phyloP scores from a whole-genome alignment of 208 protist species.

The Acanthamoeba castellanii region DNA sequence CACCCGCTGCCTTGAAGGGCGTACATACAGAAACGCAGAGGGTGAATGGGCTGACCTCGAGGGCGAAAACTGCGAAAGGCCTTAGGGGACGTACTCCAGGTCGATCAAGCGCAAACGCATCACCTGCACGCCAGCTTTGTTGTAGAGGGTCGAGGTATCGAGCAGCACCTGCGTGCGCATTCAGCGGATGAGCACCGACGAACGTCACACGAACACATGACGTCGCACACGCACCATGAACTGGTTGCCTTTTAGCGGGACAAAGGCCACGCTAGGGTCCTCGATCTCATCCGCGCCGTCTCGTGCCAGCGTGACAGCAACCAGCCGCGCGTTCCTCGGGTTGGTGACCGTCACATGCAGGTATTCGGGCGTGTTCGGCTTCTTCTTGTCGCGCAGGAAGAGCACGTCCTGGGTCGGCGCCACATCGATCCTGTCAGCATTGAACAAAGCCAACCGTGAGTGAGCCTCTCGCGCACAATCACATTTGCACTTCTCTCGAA shows the following conservation, averaged over 20 bases:
- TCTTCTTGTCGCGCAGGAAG: conserved; percentile 17
- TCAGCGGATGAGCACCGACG: background rate
- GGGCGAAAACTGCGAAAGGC: background rate
- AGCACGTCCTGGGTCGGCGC: background rate
- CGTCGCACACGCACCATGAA: background rate
- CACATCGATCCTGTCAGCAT: background rate
- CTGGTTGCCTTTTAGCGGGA: background rate
- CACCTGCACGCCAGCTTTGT: conserved; percentile 2
- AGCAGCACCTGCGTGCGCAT: background rate
- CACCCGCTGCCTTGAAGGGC: background rate
- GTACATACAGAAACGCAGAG: no score
- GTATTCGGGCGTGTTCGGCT: background rate
- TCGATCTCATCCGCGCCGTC: background rate
- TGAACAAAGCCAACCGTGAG: background rate
- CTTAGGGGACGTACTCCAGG: background rate
- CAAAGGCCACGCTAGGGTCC: background rate
- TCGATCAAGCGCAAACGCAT: background rate
- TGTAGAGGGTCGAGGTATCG: background rate
- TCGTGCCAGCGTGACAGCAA: background rate
- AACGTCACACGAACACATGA: no score
- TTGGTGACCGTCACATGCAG: background rate
- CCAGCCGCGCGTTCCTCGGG: background rate
- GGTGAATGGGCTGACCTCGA: background rate
- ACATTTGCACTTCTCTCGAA: background rate
- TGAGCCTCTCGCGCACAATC: no score